Base-by-base conservation (phyloP, 1,284 basidiomycete genomes). In the Rhodotorula sp. region DNA sequence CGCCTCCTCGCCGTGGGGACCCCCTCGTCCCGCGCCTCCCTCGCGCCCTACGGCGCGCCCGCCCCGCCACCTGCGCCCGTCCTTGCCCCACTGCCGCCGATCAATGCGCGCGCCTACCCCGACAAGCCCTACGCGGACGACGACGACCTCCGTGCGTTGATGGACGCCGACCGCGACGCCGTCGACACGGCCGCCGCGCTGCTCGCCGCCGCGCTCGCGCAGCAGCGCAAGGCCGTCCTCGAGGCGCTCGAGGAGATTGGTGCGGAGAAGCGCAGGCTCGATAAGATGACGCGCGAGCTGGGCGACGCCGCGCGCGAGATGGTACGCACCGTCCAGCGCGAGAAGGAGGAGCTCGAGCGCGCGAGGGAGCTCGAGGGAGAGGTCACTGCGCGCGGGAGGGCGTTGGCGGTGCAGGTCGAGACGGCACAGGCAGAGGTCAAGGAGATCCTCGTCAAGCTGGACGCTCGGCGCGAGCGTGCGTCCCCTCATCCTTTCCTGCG, bases 131-230 rank as follows among this genome's bases (percentile, higher is more conserved):
- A 72, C 59, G 76, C 76, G 19, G 61, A 71, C 22, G 74, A 77
- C 64, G 46, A 66, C 25, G 68, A 74, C 22, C 64, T 78, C 37
- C 56, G 58, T 9, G 32, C 51, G 15, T 22, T 71, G 17, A 63
- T 76, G 32, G 65, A 72, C 4, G 44, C 64, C 0, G 76, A 76
- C 67, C 61, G 67, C 44, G 62, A 63, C 21, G 61, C 62, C 29
- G 66, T 77, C 55, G 77, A 77, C 68, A 32, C 46, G 34, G 65
- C 77, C 37, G 57, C 73, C 48, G 78, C 76, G 27, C 80, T 71
- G 70, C 78, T 81, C 34, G 77, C 77, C 15, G 73, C 77, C 37
- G 78, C 69, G 22, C 79, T 81, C 56, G 78, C 77, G 29, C 67
- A 63, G 7, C 66, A 72, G 25, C 60, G 70, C 8, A 69, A 70